phyloP scores from a whole-genome alignment of 1,284 basidiomycete genomes.

The Austroboletus rostrupii region DNA sequence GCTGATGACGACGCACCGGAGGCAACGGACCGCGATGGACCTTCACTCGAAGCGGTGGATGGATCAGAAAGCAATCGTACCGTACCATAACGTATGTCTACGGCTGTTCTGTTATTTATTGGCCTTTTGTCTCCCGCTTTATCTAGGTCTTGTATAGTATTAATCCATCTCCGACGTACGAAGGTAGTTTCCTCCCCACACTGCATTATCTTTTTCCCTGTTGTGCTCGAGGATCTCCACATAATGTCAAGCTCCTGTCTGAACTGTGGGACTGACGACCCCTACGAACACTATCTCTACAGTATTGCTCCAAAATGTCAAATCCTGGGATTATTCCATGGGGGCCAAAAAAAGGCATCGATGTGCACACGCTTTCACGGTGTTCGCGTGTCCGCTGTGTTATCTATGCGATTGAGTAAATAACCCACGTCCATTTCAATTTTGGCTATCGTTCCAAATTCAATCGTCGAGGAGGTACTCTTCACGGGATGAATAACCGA shows the following conservation, averaged over 20 bases:
- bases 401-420: constrained; percentile 30
- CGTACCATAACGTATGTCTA: constrained; percentile 8
- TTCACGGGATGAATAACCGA: constrained; percentile 38
- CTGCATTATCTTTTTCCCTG: too few relatives aligned
- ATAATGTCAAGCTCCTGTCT: too few relatives aligned
- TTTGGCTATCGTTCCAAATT: constrained; percentile 19
- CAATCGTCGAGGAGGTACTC: constrained; percentile 21
- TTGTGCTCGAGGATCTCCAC: too few relatives aligned
- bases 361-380: neutral
- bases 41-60: constrained; percentile 9
- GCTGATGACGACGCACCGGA: constrained; percentile 48
- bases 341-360: neutral
- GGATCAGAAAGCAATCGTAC: neutral
- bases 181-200: neutral
- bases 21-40: constrained; percentile 30
- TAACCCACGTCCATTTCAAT: constrained; percentile 31
- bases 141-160: neutral
- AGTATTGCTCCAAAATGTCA: too few relatives aligned
- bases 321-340: neutral
- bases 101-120: neutral
- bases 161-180: constrained; percentile 3
- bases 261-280: too few relatives aligned
- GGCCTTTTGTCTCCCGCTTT: neutral
- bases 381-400: neutral
- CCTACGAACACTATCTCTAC: too few relatives aligned